Evolutionary conservation across 768 basidiomycete species (phyloP).

Genomic region (Candolleomyces eurysporus): DNA sequence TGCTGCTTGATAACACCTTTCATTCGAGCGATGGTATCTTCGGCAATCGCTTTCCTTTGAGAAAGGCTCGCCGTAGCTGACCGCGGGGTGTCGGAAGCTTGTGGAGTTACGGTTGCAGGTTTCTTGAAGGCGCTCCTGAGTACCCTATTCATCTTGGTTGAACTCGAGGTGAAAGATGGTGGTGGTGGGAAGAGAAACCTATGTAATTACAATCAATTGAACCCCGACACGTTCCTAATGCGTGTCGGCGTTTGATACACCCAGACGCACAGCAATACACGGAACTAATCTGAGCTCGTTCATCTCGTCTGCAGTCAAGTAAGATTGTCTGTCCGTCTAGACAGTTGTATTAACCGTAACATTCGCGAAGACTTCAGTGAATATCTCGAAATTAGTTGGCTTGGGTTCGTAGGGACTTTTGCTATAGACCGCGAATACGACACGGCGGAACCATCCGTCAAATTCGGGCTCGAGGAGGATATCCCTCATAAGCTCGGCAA

Average conservation of each 20-base stretch:
- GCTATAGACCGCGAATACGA: constrained; percentile 43
- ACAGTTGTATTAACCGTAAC: background rate
- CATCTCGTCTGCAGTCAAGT: too few relatives aligned
- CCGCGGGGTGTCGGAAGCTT: background rate
- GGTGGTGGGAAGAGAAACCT: too few relatives aligned
- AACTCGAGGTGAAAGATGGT: too few relatives aligned
- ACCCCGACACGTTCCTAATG: too few relatives aligned
- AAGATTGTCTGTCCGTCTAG: too few relatives aligned
- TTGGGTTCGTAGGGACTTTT: constrained; percentile 18
- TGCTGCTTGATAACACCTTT: constrained; percentile 23
- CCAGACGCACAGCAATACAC: too few relatives aligned
- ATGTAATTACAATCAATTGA: too few relatives aligned
- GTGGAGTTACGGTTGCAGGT: too few relatives aligned
- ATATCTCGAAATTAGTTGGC: constrained; percentile 35
- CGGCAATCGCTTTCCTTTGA: constrained; percentile 14
- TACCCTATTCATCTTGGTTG: too few relatives aligned
- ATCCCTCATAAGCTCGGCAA: constrained; percentile 40
- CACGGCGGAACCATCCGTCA: constrained; percentile 37
- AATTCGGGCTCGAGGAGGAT: constrained; percentile 42
- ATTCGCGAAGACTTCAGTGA: constrained; percentile 30
- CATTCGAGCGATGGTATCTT: constrained; percentile 28
- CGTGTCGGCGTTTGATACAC: too few relatives aligned
- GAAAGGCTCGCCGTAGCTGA: background rate
- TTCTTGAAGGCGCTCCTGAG: too few relatives aligned
- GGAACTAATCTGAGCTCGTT: too few relatives aligned